Evolutionary conservation across 2,329 filamentous ascomycete species (phyloP), one percentile per base, ranked within the genome.

Genomic region (Dactylellina parvicollis): DNA sequence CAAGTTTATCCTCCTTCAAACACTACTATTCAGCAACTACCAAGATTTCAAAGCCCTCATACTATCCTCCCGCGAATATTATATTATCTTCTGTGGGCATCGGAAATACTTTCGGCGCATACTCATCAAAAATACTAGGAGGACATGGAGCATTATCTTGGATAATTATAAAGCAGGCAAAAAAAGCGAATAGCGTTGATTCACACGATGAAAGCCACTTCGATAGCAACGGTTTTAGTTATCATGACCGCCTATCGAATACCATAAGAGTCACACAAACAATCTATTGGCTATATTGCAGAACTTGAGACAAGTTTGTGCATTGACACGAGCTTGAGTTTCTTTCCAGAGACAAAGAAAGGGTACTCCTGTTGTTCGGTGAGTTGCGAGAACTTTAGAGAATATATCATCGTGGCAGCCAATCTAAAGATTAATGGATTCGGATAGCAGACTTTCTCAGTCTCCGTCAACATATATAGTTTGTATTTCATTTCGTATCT

Each of bases 71-170:
- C 55, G 65, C 22, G 55, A 61, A 8, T 70, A 61, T 40, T 61
- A 70, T 24, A 40, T 36, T 12, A 61, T 70, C 14, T 70, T 55
- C 20, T 34, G 49, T 30, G 2, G 56, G 1, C 47, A 70, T 12
- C 52, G 49, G 20, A 70, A 44, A 12, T 70, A 70, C 36, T 70
- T 70, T 32, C 65, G 65, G 7, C 56, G 49, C 3, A 61, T 61
- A 26, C 18, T 70, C 8, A 55, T 47, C 10, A 61, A 38, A 28
- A 34, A 70, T 5, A 70, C 65, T 14, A 61, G 44, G 16, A 44
- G 26, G 4, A 42, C 47, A 5, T 40, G 30, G 20, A 52, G 16
- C 1, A 20, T 50, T 5, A 28, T 40, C 14, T 22, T 54, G 12
- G 49, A 36, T 20, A 54, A 54, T n/a, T 3, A 38, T 4, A 9